Conservation (phyloP, 192 early-diverging fungal species). For the Coemansia sp. region DNA sequence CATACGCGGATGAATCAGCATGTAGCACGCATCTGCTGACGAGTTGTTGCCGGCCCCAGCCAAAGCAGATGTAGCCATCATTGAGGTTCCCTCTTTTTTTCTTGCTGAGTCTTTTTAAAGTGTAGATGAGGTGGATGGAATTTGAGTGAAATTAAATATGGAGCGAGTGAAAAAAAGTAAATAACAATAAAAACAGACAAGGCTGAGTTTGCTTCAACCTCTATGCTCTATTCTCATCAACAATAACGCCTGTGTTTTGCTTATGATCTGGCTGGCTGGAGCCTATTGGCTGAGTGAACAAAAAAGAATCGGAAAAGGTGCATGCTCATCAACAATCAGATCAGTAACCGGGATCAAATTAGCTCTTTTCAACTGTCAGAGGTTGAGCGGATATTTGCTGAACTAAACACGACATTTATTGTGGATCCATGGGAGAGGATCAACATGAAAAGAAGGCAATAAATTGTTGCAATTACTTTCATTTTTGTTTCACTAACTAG, state of each 20-base stretch:
- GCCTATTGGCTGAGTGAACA: constrained; percentile 14
- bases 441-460: too few relatives aligned
- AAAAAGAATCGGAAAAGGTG: background rate
- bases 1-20: constrained; percentile 49
- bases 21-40: constrained; percentile 52
- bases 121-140: background rate
- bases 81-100: constrained; percentile 1
- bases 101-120: background rate
- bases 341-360: background rate
- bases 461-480: too few relatives aligned
- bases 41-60: constrained; percentile 24
- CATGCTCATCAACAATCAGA: too few relatives aligned
- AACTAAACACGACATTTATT: too few relatives aligned
- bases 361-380: too few relatives aligned
- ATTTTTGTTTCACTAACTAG: too few relatives aligned
- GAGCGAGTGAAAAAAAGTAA: background rate
- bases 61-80: constrained; percentile 37
- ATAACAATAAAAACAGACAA: background rate
- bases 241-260: too few relatives aligned
- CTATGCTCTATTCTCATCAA: too few relatives aligned
- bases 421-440: too few relatives aligned
- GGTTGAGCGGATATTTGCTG: too few relatives aligned
- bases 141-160: background rate
- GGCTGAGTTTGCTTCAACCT: background rate
- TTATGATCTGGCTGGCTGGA: constrained; percentile 1